Evolutionary conservation across 2,329 filamentous ascomycete genomes (phyloP).

Genomic region (Talaromyces sp.): DNA sequence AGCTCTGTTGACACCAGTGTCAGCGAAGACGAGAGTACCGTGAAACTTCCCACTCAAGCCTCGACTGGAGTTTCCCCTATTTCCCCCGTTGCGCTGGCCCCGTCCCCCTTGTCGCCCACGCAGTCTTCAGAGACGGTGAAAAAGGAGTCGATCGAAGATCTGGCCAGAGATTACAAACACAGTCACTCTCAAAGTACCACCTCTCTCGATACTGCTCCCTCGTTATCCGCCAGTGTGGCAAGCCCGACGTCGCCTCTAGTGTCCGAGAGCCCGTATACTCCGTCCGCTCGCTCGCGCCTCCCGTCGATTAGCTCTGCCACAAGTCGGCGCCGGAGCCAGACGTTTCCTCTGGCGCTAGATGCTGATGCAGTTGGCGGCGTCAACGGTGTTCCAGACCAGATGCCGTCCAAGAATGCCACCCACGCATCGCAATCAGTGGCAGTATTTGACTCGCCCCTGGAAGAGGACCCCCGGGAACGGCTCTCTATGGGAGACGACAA

Average conservation of each 20-base stretch:
- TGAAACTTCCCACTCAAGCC: constrained; percentile 53
- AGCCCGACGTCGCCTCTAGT: constrained; percentile 75
- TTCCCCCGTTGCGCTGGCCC: constrained; percentile 61
- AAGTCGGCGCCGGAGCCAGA: constrained; percentile 78
- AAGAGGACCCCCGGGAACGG: constrained; percentile 31
- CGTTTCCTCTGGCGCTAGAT: constrained; percentile 63
- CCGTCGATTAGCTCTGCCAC: constrained; percentile 50
- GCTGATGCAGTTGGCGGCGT: constrained; percentile 19
- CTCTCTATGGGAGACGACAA: constrained; percentile 17
- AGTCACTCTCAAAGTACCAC: constrained; percentile 62
- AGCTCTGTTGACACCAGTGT: constrained; percentile 42
- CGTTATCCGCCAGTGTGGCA: constrained; percentile 65
- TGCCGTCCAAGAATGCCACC: constrained; percentile 48
- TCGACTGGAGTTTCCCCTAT: constrained; percentile 65
- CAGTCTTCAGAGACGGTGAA: constrained; percentile 67
- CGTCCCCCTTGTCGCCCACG: constrained; percentile 64
- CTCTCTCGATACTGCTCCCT: constrained; percentile 60
- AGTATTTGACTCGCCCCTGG: constrained; percentile 47
- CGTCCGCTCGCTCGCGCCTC: constrained; percentile 46
- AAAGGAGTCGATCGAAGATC: constrained; percentile 55
- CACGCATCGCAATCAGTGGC: constrained; percentile 34
- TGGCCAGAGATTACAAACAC: constrained; percentile 54
- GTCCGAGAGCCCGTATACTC: constrained; percentile 67
- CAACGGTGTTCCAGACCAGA: constrained; percentile 46
- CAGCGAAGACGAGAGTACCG: constrained; percentile 65